Evolutionary conservation across 805 yeast genomes (phyloP), one percentile per base, ranked within the genome.

Genomic region (Myxozyma vanderwaltii): DNA sequence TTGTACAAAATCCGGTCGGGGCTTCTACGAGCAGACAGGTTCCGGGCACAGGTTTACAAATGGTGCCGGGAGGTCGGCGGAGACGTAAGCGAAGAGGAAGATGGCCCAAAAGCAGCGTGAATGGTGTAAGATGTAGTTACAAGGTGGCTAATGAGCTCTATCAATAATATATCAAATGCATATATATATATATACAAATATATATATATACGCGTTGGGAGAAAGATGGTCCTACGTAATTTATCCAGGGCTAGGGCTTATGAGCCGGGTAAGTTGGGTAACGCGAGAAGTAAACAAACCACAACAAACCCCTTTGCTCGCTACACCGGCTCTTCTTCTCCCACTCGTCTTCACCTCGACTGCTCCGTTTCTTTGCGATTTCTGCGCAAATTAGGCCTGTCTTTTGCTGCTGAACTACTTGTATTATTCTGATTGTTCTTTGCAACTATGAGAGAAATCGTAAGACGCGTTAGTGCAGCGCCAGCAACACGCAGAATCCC

Each of bases 1-100:
- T 76, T 94, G 68, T 77, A 83, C n/a, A 82, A 79, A 36, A 80
- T 94, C 38, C 80, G 97, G 66, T 80, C 80, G 67, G 95, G 91
- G 0, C 75, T 92, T 27, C 83, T 88, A 36, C 81, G 88, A 67
- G 92, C 96, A 0, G 89, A 88, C 66, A 77, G 92, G 61, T 79
- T 88, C 65, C 85, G 89, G 66, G 81, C 81, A 46, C 82, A 84
- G 64, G 81, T 94, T 47, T 81, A 79, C 63, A 81, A 82, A 65
- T 92, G 98, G 98, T 61, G 65, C 39, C 56, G 65, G 27, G 65
- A 61, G 38, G 56, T 61, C 8, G 65, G 65, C 7, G 65, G 65
- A 2, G 65, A 61, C 19, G 31, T 61, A 24, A 61, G 65, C 43
- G 65, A 61, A 31, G 64, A 58, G 13, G 64, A 61, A 31, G 61